Percentiles rank a stretch among this genome's conserved stretches.
Evolutionary conservation across 495 filamentous ascomycete species (phyloP).

Genomic region (Amorphotheca resinae): DNA sequence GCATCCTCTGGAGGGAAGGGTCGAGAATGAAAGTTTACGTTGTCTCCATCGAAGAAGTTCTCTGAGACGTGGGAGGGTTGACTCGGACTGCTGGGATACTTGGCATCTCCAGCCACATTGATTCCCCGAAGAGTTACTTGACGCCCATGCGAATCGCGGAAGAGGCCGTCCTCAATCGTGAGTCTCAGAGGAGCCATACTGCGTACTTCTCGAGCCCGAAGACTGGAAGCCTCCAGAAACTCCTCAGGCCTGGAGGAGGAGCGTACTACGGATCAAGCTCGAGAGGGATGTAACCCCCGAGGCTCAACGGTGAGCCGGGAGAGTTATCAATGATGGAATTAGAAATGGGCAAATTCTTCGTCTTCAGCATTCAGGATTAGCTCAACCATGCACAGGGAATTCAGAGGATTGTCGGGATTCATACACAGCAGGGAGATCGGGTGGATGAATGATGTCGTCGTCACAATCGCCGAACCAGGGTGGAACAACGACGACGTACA

Average conservation of each 20-base stretch:
- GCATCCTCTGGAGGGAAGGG: conserved; percentile 78
- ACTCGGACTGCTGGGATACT: conserved; percentile 61
- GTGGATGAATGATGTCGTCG: too few relatives aligned
- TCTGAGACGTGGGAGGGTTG: conserved; percentile 66
- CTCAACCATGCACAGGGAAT: too few relatives aligned
- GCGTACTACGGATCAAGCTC: background rate
- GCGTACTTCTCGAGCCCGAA: background rate
- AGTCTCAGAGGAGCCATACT: conserved; percentile 43
- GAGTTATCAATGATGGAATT: too few relatives aligned
- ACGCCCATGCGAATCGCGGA: conserved; percentile 49
- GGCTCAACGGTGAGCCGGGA: conserved; percentile 1
- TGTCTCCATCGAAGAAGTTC: conserved; percentile 85
- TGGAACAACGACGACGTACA: too few relatives aligned
- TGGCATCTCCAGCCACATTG: conserved; percentile 53
- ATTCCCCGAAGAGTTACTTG: conserved; percentile 49
- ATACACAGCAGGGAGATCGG: too few relatives aligned
- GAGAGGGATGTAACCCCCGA: background rate
- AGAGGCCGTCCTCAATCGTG: conserved; percentile 68
- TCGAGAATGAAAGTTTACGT: conserved; percentile 75
- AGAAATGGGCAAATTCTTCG: background rate
- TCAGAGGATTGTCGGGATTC: too few relatives aligned
- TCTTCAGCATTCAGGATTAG: too few relatives aligned
- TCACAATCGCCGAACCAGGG: too few relatives aligned
- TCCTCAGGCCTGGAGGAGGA: background rate
- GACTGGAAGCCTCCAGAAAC: background rate